Base-by-base conservation (phyloP, 2,329 filamentous ascomycete genomes). In the Talaromyces sp. region DNA sequence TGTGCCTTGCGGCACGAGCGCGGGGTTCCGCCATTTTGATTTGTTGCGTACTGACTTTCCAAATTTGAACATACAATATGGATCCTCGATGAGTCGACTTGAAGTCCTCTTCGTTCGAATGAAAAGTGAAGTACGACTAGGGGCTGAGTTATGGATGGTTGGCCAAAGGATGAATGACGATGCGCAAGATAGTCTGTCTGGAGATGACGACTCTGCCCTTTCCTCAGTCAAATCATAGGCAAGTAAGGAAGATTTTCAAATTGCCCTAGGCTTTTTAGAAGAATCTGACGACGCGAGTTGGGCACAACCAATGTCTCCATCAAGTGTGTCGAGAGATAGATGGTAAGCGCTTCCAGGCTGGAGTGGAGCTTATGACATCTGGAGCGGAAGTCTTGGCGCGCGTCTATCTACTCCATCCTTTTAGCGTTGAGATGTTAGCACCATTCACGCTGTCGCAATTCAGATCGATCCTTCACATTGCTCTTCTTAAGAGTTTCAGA, bases 1-100 rank as follows among this genome's bases (percentile, higher is more conserved):
- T 88, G 80, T 92, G 91, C 72, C 91, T 89, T 73, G 88, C 88
- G 71, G 88, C 87, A 70, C 90, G 85, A 64, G 89, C 90, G 72
- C 90, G 84, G 66, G 89, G 89, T 79, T 93, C 90, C 81, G 91
- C 91, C 74, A 79, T 85, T 67, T 66, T 18, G 39, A 61, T 44
- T 28, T 42, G 21, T 64, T 63, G 44, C 55, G 48, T 14, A 35
- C 25, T 48, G 58, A 31, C 54, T 57, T 39, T 23, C 25, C 40
- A 5, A 5, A 60, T 63, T 46, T 37, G n/a, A 50, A 35, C 16
- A 33, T 60, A 21, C 39, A 31, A 11, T 16, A 18, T 1, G 8
- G 28, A 23, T 12, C 4, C n/a, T 23, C 16, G 8, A 7, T n/a
- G 9, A 18, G 21, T 23, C 18, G 16, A 55, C 18, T 2, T 35